Evolutionary conservation across 495 filamentous ascomycete genomes (phyloP).

Genomic region (Talaromyces thailandensis): DNA sequence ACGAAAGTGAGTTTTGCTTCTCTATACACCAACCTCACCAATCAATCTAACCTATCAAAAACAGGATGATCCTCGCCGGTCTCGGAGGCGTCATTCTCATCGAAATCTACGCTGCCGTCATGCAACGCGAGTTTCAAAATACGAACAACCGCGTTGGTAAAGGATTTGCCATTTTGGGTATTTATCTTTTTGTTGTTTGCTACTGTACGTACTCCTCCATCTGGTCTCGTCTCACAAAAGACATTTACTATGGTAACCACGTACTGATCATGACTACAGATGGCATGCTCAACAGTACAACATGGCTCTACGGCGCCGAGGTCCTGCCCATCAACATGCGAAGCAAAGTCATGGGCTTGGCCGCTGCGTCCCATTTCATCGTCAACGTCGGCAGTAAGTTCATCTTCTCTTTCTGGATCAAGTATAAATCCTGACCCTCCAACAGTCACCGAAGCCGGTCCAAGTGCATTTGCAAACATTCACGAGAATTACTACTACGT

Average conservation of each 20-base stretch:
- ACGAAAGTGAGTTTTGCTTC: conserved; percentile 32
- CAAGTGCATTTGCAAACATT: conserved; percentile 49
- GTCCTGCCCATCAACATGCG: conserved; percentile 47
- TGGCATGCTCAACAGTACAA: conserved; percentile 50
- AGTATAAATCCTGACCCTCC: neutral
- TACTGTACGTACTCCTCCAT: conserved; percentile 32
- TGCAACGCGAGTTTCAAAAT: conserved; percentile 48
- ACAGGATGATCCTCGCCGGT: conserved; percentile 45
- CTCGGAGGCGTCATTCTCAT: conserved; percentile 39
- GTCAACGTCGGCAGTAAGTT: conserved; percentile 45
- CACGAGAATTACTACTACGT: conserved; percentile 54
- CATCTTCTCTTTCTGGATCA: neutral
- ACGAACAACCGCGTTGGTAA: conserved; percentile 47
- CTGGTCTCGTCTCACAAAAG: no score
- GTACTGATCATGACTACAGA: conserved; percentile 23
- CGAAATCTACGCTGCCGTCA: conserved; percentile 51
- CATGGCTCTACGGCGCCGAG: conserved; percentile 53
- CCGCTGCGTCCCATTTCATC: conserved; percentile 47
- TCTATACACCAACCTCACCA: neutral
- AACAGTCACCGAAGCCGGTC: conserved; percentile 47
- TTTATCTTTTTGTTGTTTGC: conserved; percentile 48
- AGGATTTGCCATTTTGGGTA: conserved; percentile 51
- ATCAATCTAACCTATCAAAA: conserved; percentile 5
- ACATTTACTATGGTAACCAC: no score
- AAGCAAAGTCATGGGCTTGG: conserved; percentile 51